phyloP scores from a whole-genome alignment of 345 rosid genomes.

The Corchorus olitorius region DNA sequence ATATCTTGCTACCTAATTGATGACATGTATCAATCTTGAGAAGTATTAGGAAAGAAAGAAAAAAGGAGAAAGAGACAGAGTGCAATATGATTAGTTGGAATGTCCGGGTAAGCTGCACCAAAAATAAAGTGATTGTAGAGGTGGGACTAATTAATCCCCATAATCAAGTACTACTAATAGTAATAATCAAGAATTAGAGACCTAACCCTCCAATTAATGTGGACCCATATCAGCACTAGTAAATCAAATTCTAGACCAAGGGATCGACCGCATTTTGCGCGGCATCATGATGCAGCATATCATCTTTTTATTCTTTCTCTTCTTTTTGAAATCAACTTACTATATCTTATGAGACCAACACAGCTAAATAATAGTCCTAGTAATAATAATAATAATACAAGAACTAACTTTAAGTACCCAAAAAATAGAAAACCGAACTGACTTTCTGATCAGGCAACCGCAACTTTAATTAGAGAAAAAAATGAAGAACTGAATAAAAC shows the following conservation, averaged over 20 bases:
- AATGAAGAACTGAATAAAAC: background rate
- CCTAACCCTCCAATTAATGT: slow-evolving; percentile 8
- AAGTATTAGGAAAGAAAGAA: background rate
- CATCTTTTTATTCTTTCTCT: background rate
- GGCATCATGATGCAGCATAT: slow-evolving; percentile 18
- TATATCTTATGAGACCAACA: background rate
- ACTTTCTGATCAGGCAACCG: no score
- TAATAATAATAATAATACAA: background rate
- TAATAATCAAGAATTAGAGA: background rate
- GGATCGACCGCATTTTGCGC: slow-evolving; percentile 26
- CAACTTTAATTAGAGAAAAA: no score
- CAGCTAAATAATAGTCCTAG: background rate
- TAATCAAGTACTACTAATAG: background rate
- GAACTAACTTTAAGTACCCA: background rate
- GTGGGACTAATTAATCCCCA: slow-evolving; percentile 2
- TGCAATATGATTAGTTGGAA: slow-evolving; percentile 22
- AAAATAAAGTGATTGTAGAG: slow-evolving; percentile 9
- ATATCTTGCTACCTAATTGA: background rate
- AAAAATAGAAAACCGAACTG: no score
- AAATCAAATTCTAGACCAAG: background rate
- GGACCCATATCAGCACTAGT: slow-evolving; percentile 31
- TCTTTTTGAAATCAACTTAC: background rate
- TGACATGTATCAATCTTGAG: background rate
- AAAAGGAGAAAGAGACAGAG: background rate
- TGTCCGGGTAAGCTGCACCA: slow-evolving; percentile 13